Conservation (phyloP, 208 protist species). For the Acanthamoeba lenticulata region DNA sequence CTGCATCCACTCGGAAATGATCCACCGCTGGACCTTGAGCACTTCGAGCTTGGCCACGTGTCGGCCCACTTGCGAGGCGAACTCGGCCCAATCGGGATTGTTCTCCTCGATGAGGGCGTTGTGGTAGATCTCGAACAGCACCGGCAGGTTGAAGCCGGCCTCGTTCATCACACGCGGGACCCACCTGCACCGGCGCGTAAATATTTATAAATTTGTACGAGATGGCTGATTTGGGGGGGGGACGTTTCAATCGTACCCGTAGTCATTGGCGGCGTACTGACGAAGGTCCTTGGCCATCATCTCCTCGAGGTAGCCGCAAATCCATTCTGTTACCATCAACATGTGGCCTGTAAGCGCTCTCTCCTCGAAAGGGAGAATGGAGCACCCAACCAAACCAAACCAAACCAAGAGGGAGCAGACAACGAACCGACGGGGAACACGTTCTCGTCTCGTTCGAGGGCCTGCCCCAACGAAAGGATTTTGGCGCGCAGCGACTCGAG, state of each 20-base stretch:
- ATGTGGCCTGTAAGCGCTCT: background rate
- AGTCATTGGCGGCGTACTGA: background rate
- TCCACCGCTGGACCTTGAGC: background rate
- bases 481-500: slow-evolving; percentile 5
- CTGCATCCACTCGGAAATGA: background rate
- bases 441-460: background rate
- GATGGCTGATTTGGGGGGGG: background rate
- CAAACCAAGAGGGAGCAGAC: background rate
- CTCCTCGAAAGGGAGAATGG: background rate
- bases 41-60: background rate
- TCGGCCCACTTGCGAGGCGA: background rate
- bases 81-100: slow-evolving; percentile 29
- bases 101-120: slow-evolving; percentile 20
- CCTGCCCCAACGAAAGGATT: background rate
- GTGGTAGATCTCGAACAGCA: slow-evolving; percentile 52
- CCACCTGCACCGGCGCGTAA: background rate
- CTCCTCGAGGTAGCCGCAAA: slow-evolving; percentile 22
- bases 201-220: too few relatives aligned
- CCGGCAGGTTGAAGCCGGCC: background rate
- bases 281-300: background rate
- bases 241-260: background rate
- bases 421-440: background rate
- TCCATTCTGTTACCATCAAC: background rate
- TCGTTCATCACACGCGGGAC: slow-evolving; percentile 31
- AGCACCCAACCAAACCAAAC: background rate